Evolutionary conservation across 1,139 yeast genomes (phyloP), one percentile per base, ranked within the genome.

Genomic region (Lodderomyces elongisporus): DNA sequence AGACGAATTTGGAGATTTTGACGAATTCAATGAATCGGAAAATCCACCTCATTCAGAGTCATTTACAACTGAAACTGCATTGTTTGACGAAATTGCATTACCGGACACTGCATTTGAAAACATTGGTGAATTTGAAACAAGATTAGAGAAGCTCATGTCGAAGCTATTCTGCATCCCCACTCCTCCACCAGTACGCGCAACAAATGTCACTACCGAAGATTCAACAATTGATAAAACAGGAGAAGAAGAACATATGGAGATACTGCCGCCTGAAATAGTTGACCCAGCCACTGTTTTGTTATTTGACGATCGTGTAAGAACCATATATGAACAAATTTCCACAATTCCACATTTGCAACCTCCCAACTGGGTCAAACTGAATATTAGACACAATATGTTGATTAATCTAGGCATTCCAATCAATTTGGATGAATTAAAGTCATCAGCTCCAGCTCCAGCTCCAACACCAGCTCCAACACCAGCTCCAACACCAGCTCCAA

Each of bases 321-420:
- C 54, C 28, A 59, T 60, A 16, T 61, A 48, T 53, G 43, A 43
- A 4, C 62, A 62, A 34, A 48, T 74, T 15, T 57, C 72, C 0
- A 52, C 58, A 8, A 41, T 58, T 12, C 77, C 77, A 2, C 62
- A 63, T 35, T 51, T 71, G 30, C 64, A 61, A 22, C 78, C 77
- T 0, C 65, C 69, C 20, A 77, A 74, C 44, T 80, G 87, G 87
- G 62, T 63, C 23, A 64, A 66, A 36, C 75, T 77, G 58, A 66
- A 74, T 22, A 66, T 78, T 17, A 69, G 85, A 27, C 73, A 78
- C 43, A 66, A 69, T 42, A 52, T 80, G 31, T 59, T 80, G 28
- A 65, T 76, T 12, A 66, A 73, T 10, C 56, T 79, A 27, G 83
- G 83, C 0, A 67, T 79, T 6, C 83, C 84, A 0, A 66, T 77